phyloP scores from a whole-genome alignment of 257 asterid species.

The Ilex aquifolium region DNA sequence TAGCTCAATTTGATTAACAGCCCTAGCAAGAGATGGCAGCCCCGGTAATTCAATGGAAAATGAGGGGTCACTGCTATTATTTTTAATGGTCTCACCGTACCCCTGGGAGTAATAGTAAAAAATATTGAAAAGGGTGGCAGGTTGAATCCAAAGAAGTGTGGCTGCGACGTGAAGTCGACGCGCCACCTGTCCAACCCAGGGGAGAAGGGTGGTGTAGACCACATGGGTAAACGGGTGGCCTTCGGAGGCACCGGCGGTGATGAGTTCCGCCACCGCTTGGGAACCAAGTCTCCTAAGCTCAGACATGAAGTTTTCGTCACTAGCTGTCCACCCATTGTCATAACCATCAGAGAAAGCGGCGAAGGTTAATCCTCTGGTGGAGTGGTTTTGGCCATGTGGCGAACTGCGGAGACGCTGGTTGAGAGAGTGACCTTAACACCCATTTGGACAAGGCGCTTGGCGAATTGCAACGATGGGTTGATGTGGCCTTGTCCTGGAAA shows the following conservation, averaged over 20 bases:
- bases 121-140: constrained; percentile 24
- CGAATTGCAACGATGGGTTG: too few species aligned
- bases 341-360: constrained; percentile 18
- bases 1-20: too few species aligned
- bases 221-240: too few species aligned
- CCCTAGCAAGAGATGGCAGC: constrained; percentile 11
- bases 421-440: constrained; percentile 21
- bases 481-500: constrained; percentile 8
- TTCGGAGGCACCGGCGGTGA: too few species aligned
- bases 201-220: constrained; percentile 14
- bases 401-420: constrained; percentile 14
- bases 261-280: too few species aligned
- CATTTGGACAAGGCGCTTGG: constrained; percentile 3
- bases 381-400: constrained; percentile 5
- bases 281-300: too few species aligned
- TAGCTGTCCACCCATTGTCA: constrained; percentile 21
- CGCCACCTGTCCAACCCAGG: constrained; percentile 31
- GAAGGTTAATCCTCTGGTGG: constrained; percentile 11
- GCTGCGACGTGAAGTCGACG: constrained; percentile 31
- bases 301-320: too few species aligned
- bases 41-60: constrained; percentile 26
- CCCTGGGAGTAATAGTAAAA: constrained; percentile 30
- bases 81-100: constrained; percentile 19
- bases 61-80: constrained; percentile 3
- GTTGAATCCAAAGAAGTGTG: constrained; percentile 35